These are phyloP conservation scores for Hirsutella thompsonii DNA, from an alignment of 2,329 filamentous ascomycete genomes.

Conservation along the genomic window DNA sequence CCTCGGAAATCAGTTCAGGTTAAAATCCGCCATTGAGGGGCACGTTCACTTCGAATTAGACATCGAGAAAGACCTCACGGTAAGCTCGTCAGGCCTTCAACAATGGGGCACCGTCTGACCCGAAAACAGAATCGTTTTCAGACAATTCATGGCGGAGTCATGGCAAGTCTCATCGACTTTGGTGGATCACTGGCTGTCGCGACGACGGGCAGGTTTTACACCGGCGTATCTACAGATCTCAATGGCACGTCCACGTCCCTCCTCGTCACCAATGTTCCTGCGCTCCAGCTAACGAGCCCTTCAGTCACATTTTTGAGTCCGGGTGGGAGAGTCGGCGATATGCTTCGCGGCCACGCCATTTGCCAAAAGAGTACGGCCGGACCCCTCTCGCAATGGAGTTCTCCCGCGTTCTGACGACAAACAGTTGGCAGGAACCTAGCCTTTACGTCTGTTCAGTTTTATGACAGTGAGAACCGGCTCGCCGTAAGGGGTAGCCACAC, in stretches of 20 bases:
- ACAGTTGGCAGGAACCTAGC: slow-evolving; percentile 51
- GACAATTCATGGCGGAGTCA: slow-evolving; percentile 66
- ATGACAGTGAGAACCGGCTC: slow-evolving; percentile 43
- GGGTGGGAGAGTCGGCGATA: slow-evolving; percentile 44
- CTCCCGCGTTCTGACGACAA: slow-evolving; percentile 3
- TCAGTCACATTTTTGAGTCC: slow-evolving; percentile 50
- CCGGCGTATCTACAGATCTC: slow-evolving; percentile 52
- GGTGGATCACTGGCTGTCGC: slow-evolving; percentile 54
- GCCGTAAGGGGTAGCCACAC: slow-evolving; percentile 53
- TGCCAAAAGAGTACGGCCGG: slow-evolving; percentile 46
- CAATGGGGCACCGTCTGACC: not conserved
- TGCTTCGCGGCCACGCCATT: slow-evolving; percentile 39
- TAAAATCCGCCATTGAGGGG: slow-evolving; percentile 51
- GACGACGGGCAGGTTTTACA: slow-evolving; percentile 48
- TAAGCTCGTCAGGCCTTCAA: slow-evolving; percentile 19
- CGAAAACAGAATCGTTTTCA: slow-evolving; percentile 53
- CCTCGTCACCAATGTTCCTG: not conserved
- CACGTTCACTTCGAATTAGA: slow-evolving; percentile 65
- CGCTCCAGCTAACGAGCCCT: not conserved
- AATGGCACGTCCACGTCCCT: slow-evolving; percentile 34
- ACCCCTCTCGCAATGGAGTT: not conserved
- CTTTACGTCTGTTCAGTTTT: slow-evolving; percentile 47
- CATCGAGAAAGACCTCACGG: slow-evolving; percentile 63
- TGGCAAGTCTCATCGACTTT: slow-evolving; percentile 61
- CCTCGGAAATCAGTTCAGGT: slow-evolving; percentile 41